Percentiles rank a stretch among this genome's conserved stretches.
Evolutionary conservation across 768 basidiomycete species (phyloP).

Genomic region (Lentinula sp.): DNA sequence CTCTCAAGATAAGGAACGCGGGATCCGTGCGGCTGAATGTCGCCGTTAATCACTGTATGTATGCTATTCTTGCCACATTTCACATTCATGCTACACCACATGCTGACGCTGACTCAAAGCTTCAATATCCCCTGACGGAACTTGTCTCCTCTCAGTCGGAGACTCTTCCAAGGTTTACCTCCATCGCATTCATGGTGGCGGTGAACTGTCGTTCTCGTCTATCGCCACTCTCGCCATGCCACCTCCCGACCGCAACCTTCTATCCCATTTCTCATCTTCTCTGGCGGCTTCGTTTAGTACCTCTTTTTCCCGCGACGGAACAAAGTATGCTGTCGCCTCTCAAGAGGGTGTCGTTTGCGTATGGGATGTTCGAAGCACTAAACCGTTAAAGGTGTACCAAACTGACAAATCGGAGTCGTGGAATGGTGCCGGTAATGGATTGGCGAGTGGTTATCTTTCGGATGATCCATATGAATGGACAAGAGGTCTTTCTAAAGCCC

Average conservation of each 20-base stretch:
- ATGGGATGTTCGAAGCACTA: slow-evolving; percentile 76
- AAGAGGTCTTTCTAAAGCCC: slow-evolving; percentile 47
- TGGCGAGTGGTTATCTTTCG: slow-evolving; percentile 32
- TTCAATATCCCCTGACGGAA: slow-evolving; percentile 85
- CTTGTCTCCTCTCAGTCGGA: slow-evolving; percentile 83
- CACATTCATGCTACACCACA: slow-evolving; percentile 4
- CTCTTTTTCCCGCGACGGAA: slow-evolving; percentile 69
- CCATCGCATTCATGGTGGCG: slow-evolving; percentile 67
- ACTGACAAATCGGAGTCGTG: slow-evolving; percentile 35
- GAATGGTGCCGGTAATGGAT: background rate
- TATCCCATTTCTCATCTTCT: slow-evolving; percentile 31
- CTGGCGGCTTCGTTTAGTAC: slow-evolving; percentile 75
- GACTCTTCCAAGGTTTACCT: slow-evolving; percentile 85
- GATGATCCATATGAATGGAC: slow-evolving; percentile 71
- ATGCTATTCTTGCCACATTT: background rate
- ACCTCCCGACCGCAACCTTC: slow-evolving; percentile 37
- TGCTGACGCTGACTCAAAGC: slow-evolving; percentile 36
- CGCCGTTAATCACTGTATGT: slow-evolving; percentile 78
- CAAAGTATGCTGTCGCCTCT: slow-evolving; percentile 77
- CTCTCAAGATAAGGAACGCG: slow-evolving; percentile 40
- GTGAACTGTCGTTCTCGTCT: slow-evolving; percentile 52
- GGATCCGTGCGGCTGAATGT: slow-evolving; percentile 57
- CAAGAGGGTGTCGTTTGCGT: slow-evolving; percentile 78
- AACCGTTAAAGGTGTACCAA: slow-evolving; percentile 63
- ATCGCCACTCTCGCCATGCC: slow-evolving; percentile 68